Conservation (phyloP, 352 stramenopile species). For the Phytopythium mirpurense region DNA sequence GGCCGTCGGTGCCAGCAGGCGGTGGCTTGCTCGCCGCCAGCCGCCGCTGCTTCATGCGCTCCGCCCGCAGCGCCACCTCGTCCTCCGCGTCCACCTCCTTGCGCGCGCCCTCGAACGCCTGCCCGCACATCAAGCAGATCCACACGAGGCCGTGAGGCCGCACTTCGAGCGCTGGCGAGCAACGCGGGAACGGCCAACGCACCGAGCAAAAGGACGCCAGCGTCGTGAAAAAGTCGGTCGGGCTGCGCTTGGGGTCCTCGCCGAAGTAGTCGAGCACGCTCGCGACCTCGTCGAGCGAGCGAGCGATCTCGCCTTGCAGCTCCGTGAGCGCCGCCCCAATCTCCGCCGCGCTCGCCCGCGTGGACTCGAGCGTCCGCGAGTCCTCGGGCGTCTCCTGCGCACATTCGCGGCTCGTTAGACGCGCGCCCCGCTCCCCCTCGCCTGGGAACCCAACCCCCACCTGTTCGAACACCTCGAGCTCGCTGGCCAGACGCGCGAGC, state of each 20-base stretch:
- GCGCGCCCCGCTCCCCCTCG: background rate
- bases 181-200: too few species aligned
- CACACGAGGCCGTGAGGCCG: background rate
- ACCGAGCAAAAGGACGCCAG: conserved; percentile 77
- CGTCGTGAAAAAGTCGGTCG: conserved; percentile 74
- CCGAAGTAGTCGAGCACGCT: conserved; percentile 86
- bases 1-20: background rate
- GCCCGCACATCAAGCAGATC: background rate
- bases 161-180: background rate
- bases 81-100: conserved; percentile 70
- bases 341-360: conserved; percentile 23
- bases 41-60: conserved; percentile 38
- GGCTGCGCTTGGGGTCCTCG: conserved; percentile 68
- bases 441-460: conserved; percentile 5
- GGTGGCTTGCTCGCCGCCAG: conserved; percentile 1
- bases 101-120: conserved; percentile 61
- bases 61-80: conserved; percentile 41
- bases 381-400: background rate
- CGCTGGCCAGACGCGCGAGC: conserved; percentile 33
- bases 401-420: background rate
- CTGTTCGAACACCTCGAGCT: conserved; percentile 45
- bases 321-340: conserved; percentile 44
- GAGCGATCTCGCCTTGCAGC: conserved; percentile 29
- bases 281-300: conserved; percentile 46
- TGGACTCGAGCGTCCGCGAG: conserved; percentile 15